Evolutionary conservation across 306 rosid genomes (phyloP).

Genomic region (Begonia masoniana): DNA sequence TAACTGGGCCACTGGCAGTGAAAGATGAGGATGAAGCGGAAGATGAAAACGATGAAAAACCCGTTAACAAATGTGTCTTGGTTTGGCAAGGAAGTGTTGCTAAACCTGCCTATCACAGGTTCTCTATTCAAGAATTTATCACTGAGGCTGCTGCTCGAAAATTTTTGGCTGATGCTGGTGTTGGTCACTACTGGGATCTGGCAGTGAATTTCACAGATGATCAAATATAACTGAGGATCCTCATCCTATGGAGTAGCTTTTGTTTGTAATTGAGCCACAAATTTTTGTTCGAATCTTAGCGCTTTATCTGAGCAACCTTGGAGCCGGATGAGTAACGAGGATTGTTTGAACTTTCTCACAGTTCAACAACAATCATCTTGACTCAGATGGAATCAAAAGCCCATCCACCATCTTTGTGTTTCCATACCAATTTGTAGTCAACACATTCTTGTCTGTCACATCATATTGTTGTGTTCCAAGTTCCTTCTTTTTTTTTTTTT

Average conservation of each 20-base stretch:
- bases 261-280: too few species aligned
- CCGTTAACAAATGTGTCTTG: constrained; percentile 54
- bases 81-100: constrained; percentile 99
- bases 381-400: too few species aligned
- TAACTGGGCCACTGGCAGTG: constrained; percentile 61
- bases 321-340: too few species aligned
- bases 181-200: constrained; percentile 92
- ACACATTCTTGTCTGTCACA: too few species aligned
- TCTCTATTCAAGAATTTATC: constrained; percentile 73
- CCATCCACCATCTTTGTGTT: too few species aligned
- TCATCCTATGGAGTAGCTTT: background rate
- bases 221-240: constrained; percentile 8
- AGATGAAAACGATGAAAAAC: constrained; percentile 54
- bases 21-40: constrained; percentile 61
- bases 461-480: too few species aligned
- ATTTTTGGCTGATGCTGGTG: constrained; percentile 70
- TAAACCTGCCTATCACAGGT: constrained; percentile 55
- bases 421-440: too few species aligned
- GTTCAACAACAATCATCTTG: too few species aligned
- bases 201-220: constrained; percentile 59
- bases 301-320: too few species aligned
- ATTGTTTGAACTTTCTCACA: too few species aligned
- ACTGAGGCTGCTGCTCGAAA: constrained; percentile 90
- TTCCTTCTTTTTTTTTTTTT: too few species aligned
- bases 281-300: too few species aligned